Base-by-base conservation (phyloP, 1,139 yeast species). In the Pichia sp. region DNA sequence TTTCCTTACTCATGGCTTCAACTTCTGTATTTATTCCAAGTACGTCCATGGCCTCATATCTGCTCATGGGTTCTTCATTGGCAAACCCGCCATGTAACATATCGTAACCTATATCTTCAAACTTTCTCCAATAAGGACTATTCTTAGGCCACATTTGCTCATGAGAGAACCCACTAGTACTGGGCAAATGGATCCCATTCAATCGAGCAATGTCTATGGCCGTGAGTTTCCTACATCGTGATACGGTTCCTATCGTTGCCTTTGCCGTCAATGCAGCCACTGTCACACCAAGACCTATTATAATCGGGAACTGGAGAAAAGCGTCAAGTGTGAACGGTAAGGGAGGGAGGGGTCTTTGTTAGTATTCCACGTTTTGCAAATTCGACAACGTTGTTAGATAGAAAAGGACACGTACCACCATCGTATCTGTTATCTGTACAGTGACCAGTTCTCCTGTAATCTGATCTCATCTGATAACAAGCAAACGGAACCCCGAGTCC, bases 271-370 rank as follows among this genome's bases (percentile, higher is more conserved):
- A 49, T 0, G 82, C 83, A 0, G 62, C 64, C 0, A 70, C 48
- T 0, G 84, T 72, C 10, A 69, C 71, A 1, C 81, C 83, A 8
- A 74, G 38, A 3, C 83, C 84, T 8, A 74, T 45, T 17, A 77
- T 54, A 3, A 77, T 66, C 12, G 85, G 84, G 24, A 77, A 22
- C 26, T n/a, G n/a, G n/a, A n/a, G n/a, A n/a, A n/a, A n/a, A n/a
- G n/a, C n/a, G n/a, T n/a, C n/a, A n/a, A n/a, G n/a, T n/a, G n/a
- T n/a, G n/a, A n/a, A n/a, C n/a, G n/a, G n/a, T n/a, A n/a, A n/a
- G n/a, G n/a, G n/a, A n/a, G n/a, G n/a, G n/a, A n/a, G n/a, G n/a
- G n/a, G n/a, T n/a, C n/a, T n/a, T n/a, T n/a, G n/a, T n/a, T n/a
- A n/a, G n/a, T n/a, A n/a, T n/a, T n/a, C n/a, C n/a, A n/a, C n/a